Evolutionary conservation across 2,329 filamentous ascomycete species (phyloP).

Genomic region (Cladorrhinum sp.): DNA sequence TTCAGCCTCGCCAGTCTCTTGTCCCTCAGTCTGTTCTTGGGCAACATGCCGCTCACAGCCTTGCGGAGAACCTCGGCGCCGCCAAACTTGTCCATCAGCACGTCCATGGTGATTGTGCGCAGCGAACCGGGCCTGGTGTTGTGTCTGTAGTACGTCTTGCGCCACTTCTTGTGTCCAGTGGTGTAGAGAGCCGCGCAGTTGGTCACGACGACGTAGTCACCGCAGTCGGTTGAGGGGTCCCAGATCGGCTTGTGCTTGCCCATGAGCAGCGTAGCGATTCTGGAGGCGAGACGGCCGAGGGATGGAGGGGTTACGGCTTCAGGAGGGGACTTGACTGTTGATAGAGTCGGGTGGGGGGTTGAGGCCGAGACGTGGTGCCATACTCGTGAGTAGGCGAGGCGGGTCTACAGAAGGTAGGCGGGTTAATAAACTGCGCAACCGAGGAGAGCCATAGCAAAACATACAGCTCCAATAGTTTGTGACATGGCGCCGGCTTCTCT

Average conservation of each 20-base stretch:
- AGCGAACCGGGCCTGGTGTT: slow-evolving; percentile 86
- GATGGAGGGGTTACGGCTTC: slow-evolving; percentile 63
- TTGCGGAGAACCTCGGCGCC: slow-evolving; percentile 87
- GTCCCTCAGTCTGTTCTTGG: slow-evolving; percentile 91
- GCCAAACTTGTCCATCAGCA: slow-evolving; percentile 89
- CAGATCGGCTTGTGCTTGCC: slow-evolving; percentile 99
- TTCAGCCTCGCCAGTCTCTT: slow-evolving; percentile 85
- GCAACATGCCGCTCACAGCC: slow-evolving; percentile 94
- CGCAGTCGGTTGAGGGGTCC: slow-evolving; percentile 96
- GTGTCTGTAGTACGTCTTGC: slow-evolving; percentile 96
- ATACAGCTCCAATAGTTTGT: slow-evolving; percentile 73
- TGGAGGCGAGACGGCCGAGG: slow-evolving; percentile 84
- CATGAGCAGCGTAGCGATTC: slow-evolving; percentile 86
- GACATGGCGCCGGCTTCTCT: slow-evolving; percentile 57
- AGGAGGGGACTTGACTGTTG: slow-evolving; percentile 49
- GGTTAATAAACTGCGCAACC: slow-evolving; percentile 1
- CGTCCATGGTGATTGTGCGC: slow-evolving; percentile 88
- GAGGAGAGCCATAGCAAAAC: too few relatives aligned
- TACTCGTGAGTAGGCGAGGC: slow-evolving; percentile 90
- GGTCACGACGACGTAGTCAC: slow-evolving; percentile 95
- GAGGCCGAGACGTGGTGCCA: slow-evolving; percentile 86
- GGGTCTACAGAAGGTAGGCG: slow-evolving; percentile 59
- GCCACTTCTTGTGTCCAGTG: slow-evolving; percentile 86
- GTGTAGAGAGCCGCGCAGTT: slow-evolving; percentile 82
- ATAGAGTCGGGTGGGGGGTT: slow-evolving; percentile 58